Evolutionary conservation across 148 eudicot species (phyloP).

Genomic region (Persicaria maculosa): DNA sequence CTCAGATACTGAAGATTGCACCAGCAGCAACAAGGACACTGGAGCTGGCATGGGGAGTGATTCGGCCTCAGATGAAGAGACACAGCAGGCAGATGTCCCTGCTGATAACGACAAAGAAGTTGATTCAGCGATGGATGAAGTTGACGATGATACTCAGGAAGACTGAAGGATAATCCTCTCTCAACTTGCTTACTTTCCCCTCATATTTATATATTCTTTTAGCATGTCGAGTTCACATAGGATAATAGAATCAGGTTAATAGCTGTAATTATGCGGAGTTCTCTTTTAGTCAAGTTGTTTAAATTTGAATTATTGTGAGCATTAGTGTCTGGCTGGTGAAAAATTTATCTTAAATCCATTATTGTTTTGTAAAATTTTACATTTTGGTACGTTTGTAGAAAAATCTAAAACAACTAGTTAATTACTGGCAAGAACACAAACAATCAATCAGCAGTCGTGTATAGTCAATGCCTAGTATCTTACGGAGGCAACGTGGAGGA

Average conservation of each 20-base stretch:
- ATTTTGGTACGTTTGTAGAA: too few relatives aligned
- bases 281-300: too few relatives aligned
- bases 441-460: too few relatives aligned
- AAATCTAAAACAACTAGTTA: too few relatives aligned
- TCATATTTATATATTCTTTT: background rate
- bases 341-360: too few relatives aligned
- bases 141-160: slow-evolving; percentile 64
- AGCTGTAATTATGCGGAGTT: background rate
- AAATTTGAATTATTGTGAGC: too few relatives aligned
- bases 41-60: slow-evolving; percentile 21
- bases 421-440: too few relatives aligned
- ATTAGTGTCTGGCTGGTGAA: too few relatives aligned
- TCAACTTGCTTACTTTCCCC: background rate
- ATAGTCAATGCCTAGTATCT: too few relatives aligned
- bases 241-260: background rate
- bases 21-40: slow-evolving; percentile 32
- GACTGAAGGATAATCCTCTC: slow-evolving; percentile 23
- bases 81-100: slow-evolving; percentile 33
- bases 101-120: slow-evolving; percentile 18
- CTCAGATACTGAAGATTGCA: slow-evolving; percentile 60
- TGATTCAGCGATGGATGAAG: slow-evolving; percentile 46
- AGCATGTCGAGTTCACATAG: background rate
- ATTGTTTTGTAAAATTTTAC: too few relatives aligned
- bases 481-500: too few relatives aligned
- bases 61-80: slow-evolving; percentile 48